A percentile compares a stretch with the other conserved stretches of the same genome.
Evolutionary conservation across 2,329 filamentous ascomycete genomes (phyloP).

Genomic region (Talaromyces sp.): DNA sequence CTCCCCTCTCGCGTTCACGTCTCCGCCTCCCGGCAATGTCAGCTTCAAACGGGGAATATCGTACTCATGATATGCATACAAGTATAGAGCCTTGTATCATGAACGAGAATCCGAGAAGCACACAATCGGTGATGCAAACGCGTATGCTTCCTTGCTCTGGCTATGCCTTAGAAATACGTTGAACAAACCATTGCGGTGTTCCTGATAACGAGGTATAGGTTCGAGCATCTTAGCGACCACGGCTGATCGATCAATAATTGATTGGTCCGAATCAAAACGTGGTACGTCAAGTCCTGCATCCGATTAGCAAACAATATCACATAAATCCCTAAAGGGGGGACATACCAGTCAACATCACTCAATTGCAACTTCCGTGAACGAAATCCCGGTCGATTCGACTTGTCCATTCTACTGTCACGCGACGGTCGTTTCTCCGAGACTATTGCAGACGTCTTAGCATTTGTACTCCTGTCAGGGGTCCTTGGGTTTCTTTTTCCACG

Average conservation of each 20-base stretch:
- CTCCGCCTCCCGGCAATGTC: not conserved
- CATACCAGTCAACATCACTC: conserved; percentile 96
- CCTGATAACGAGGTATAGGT: not conserved
- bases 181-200: not conserved
- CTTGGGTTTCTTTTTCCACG: conserved; percentile 17
- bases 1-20: not conserved
- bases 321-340: too few species aligned
- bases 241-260: conserved; percentile 4
- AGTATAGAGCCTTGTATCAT: not conserved
- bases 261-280: not conserved
- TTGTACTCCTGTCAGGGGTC: conserved; percentile 32
- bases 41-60: not conserved
- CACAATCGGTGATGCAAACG: not conserved
- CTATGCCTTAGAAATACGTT: not conserved
- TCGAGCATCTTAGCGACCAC: not conserved
- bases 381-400: conserved; percentile 66
- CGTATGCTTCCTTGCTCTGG: not conserved
- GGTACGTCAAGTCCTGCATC: conserved; percentile 14
- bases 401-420: conserved; percentile 48
- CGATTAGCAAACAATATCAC: not conserved
- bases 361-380: conserved; percentile 87
- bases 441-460: conserved; percentile 35
- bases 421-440: conserved; percentile 41
- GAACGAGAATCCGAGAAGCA: not conserved
- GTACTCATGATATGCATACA: not conserved